A percentile compares a stretch with the other conserved stretches of the same genome.
phyloP scores from a whole-genome alignment of 2,329 filamentous ascomycete species.

The Trichocomaceae sp. region DNA sequence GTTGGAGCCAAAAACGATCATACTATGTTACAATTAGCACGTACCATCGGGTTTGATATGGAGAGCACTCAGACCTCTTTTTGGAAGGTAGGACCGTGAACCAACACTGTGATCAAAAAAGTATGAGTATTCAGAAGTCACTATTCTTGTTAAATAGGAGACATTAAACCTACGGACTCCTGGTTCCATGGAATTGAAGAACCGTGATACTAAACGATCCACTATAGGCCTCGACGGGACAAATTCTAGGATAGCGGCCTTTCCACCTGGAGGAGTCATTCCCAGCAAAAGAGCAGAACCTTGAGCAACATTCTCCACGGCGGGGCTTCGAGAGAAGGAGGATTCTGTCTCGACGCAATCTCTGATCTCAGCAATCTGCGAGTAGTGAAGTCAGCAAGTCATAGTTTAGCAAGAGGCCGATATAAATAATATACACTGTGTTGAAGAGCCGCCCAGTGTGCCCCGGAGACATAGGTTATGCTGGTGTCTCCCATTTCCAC shows the following conservation, averaged over 20 bases:
- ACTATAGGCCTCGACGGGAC: slow-evolving; percentile 24
- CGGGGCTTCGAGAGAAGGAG: slow-evolving; percentile 8
- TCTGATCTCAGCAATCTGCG: slow-evolving; percentile 25
- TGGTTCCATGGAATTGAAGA: slow-evolving; percentile 27
- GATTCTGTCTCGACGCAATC: slow-evolving; percentile 22
- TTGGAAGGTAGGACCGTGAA: slow-evolving; percentile 26
- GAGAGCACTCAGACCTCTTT: slow-evolving; percentile 18
- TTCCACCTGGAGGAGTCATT: slow-evolving; percentile 18
- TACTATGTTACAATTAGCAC: slow-evolving; percentile 17
- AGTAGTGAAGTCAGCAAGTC: slow-evolving; percentile 8
- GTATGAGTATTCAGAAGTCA: no score
- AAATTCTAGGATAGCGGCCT: slow-evolving; percentile 25
- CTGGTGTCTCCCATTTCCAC: neutral
- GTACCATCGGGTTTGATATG: neutral
- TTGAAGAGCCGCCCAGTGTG: slow-evolving; percentile 28
- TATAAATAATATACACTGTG: slow-evolving; percentile 21
- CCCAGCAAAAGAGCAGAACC: slow-evolving; percentile 19
- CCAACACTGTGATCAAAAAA: slow-evolving; percentile 15
- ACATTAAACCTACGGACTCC: slow-evolving; percentile 19
- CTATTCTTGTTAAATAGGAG: neutral
- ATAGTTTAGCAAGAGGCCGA: neutral
- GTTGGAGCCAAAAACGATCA: slow-evolving; percentile 25
- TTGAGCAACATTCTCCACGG: neutral
- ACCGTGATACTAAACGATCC: slow-evolving; percentile 29
- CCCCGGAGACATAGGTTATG: neutral